Conservation (phyloP, 148 eudicot species). For the Oxyria digyna region DNA sequence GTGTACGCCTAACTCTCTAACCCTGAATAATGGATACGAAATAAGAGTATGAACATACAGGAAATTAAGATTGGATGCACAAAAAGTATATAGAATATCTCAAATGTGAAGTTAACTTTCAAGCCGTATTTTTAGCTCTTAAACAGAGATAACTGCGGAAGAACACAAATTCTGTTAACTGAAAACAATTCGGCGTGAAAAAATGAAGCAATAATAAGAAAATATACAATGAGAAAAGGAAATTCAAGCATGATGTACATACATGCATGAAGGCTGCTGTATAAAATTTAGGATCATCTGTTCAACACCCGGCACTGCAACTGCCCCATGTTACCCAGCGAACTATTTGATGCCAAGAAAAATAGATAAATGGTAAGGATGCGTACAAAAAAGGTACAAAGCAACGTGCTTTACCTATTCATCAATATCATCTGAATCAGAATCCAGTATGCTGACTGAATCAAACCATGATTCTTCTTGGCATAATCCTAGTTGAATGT, state of each 20-base stretch:
- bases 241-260: conserved; percentile 15
- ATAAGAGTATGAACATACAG: background rate
- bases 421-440: too few species aligned
- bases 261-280: conserved; percentile 49
- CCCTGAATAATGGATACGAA: conserved; percentile 14
- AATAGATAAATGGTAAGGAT: background rate
- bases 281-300: conserved; percentile 44
- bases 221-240: background rate
- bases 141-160: too few species aligned
- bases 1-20: conserved; percentile 46
- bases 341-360: conserved; percentile 17
- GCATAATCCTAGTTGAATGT: too few species aligned
- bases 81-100: background rate
- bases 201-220: background rate
- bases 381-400: background rate
- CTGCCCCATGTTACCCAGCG: conserved; percentile 24
- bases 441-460: too few species aligned
- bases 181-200: background rate
- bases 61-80: background rate
- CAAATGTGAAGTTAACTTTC: too few species aligned
- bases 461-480: too few species aligned
- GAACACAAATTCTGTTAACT: background rate
- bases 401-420: too few species aligned
- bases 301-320: conserved; percentile 46
- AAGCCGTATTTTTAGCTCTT: too few species aligned